Evolutionary conservation across 768 basidiomycete species (phyloP), one percentile per base, ranked within the genome.

Genomic region (Tricholomella constricta): DNA sequence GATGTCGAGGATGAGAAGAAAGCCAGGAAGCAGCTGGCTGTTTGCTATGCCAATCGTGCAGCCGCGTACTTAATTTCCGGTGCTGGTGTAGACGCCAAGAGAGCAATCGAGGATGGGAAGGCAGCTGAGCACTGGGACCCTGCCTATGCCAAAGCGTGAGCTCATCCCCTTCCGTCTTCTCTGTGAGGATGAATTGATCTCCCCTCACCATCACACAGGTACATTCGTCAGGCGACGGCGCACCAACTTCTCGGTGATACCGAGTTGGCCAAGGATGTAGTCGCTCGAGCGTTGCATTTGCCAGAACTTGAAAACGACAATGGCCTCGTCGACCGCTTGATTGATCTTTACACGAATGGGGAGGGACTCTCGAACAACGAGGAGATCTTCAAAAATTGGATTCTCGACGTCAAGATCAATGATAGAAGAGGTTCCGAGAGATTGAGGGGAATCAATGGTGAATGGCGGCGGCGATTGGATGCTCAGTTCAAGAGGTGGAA

Each of bases 21-120:
- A 23, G 63, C 66, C 17, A 65, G 64, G 41, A 58, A 52, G 19
- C 49, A 67, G 32, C 42, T 64, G 25, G 65, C 67, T 14, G 59
- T 73, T 22, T 74, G 72, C 47, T 62, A 60, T 49, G 59, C 64
- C 8, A 72, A 72, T 58, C 60, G 70, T 9, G 66, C 72, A 4
- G 73, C 69, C 23, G 57, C 69, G 19, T 61, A 66, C 50, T 48
- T 71, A 23, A 32, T 72, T 5, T 63, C 68, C 1, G 69, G 68
- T 11, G 45, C 42, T 7, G 70, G 64, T 1, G 47, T 55, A 32
- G 60, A 65, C 50, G 49, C 58, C 37, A 41, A 62, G 50, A 65
- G 68, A 51, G 72, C 73, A n/a, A 48, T 72, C n/a, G 15, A 62
- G 29, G 70, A 71, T 45, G 72, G 67, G 10, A 54, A 66, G 38